These are phyloP conservation scores for Gamarada debralockiae DNA, from an alignment of 495 filamentous ascomycete genomes.

Conservation along the genomic window DNA sequence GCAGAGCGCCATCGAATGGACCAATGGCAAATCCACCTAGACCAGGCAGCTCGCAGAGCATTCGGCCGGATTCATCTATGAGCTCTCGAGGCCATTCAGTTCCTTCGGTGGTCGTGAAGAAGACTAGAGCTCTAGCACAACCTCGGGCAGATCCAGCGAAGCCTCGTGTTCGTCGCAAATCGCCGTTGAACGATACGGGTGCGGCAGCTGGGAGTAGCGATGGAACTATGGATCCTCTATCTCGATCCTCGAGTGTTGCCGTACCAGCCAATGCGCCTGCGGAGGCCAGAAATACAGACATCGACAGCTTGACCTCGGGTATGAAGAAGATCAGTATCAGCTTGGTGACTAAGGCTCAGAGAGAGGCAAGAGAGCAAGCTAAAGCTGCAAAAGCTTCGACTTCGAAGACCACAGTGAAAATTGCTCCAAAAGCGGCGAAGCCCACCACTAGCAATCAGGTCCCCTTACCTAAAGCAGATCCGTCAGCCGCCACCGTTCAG, in stretches of 20 bases:
- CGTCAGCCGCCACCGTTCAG: no score
- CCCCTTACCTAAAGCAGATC: no score
- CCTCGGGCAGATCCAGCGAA: constrained; percentile 30
- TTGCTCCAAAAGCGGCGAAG: constrained; percentile 20
- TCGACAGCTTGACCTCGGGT: constrained; percentile 63
- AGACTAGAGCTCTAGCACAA: constrained; percentile 36
- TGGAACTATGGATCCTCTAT: constrained; percentile 11
- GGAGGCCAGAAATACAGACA: constrained; percentile 30
- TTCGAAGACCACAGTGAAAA: constrained; percentile 25
- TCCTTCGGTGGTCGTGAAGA: constrained; percentile 33
- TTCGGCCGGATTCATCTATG: constrained; percentile 30
- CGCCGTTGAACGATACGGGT: constrained; percentile 20
- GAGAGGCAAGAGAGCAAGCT: constrained; percentile 53
- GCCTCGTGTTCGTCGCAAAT: constrained; percentile 40
- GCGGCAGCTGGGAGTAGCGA: background rate
- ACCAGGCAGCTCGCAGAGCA: constrained; percentile 34
- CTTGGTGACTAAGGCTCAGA: constrained; percentile 65
- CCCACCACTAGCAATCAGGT: constrained; percentile 18
- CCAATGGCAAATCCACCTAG: constrained; percentile 22
- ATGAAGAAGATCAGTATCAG: constrained; percentile 76
- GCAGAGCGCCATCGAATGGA: constrained; percentile 14
- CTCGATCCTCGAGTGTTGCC: background rate
- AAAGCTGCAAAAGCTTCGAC: background rate
- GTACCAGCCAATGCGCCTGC: constrained; percentile 4
- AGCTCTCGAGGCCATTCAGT: constrained; percentile 24